Evolutionary conservation across 1,139 yeast genomes (phyloP), one percentile per base, ranked within the genome.

Genomic region (Schwanniomyces etchellsii): DNA sequence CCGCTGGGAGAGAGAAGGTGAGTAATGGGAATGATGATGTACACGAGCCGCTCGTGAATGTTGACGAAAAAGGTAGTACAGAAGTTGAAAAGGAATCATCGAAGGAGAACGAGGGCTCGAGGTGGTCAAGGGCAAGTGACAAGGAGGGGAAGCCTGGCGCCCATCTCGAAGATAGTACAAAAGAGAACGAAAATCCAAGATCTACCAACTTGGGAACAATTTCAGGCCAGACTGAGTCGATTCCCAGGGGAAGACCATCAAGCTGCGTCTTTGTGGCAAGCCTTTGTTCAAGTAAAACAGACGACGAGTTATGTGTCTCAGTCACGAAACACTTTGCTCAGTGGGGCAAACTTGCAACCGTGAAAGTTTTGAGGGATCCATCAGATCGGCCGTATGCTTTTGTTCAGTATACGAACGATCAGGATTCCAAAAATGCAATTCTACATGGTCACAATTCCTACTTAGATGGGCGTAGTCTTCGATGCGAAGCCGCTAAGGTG

Each of bases 401-500:
- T 66, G 96, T 88, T 26, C 96, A 89, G 55, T 86, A 82, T 51
- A 64, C 76, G 10, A 76, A 64, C 33, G 94, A 82, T 38, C 62
- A 60, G 5, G 93, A 83, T 40, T 89, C 95, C 6, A 66, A 69
- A 34, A 51, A 42, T 4, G 97, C 96, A 1, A 70, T 88, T 32
- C 56, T 55, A 25, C 63, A 68, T 33, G 95, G 86, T 6, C 91
- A 84, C 43, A 79, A 81, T 31, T 67, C 85, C 4, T 50, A 64
- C 5, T 58, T 89, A 32, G 77, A 83, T 49, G 94, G 88, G 9
- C 70, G 96, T 47, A 66, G 74, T 6, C 74, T 89, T 33, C 71
- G 96, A 35, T 85, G 95, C 57, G 96, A 89, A 54, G 81, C 79
- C 11, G 97, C 97, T 1, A 79, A 83, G 46, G 96, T 88, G 27